Conservation (phyloP, 2,329 filamentous ascomycete species). For the Bisporella sp. region DNA sequence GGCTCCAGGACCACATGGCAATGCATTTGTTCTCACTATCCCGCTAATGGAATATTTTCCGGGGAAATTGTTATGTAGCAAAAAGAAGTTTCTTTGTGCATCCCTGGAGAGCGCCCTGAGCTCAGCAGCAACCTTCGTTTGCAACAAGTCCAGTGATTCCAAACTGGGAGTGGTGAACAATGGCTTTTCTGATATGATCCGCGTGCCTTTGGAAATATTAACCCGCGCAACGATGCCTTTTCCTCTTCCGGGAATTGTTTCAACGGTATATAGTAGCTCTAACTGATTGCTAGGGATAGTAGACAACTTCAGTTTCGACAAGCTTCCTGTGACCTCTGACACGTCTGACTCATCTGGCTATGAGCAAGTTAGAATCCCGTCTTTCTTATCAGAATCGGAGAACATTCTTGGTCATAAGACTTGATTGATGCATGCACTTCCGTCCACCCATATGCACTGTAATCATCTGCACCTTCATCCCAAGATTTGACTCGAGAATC, state of each 20-base stretch:
- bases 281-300: slow-evolving; percentile 4
- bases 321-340: slow-evolving; percentile 1
- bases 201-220: slow-evolving; percentile 31
- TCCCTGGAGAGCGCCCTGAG: slow-evolving; percentile 6
- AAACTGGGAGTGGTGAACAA: slow-evolving; percentile 25
- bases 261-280: slow-evolving; percentile 4
- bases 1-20: slow-evolving; percentile 8
- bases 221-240: slow-evolving; percentile 31
- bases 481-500: slow-evolving; percentile 18
- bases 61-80: slow-evolving; percentile 16
- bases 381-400: too few relatives aligned
- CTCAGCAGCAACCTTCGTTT: slow-evolving; percentile 6
- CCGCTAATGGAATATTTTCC: slow-evolving; percentile 9
- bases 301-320: slow-evolving; percentile 2
- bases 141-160: not conserved
- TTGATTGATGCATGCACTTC: slow-evolving; percentile 17
- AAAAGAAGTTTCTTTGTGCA: slow-evolving; percentile 11
- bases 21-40: slow-evolving; percentile 12
- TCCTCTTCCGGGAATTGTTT: slow-evolving; percentile 28
- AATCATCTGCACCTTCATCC: slow-evolving; percentile 12
- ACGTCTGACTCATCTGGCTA: not conserved
- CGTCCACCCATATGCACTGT: slow-evolving; percentile 16
- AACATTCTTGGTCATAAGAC: slow-evolving; percentile 17
- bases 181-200: slow-evolving; percentile 33
- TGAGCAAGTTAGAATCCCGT: too few relatives aligned